phyloP scores from a whole-genome alignment of 2,329 filamentous ascomycete species.

The Botrytis fragariae region DNA sequence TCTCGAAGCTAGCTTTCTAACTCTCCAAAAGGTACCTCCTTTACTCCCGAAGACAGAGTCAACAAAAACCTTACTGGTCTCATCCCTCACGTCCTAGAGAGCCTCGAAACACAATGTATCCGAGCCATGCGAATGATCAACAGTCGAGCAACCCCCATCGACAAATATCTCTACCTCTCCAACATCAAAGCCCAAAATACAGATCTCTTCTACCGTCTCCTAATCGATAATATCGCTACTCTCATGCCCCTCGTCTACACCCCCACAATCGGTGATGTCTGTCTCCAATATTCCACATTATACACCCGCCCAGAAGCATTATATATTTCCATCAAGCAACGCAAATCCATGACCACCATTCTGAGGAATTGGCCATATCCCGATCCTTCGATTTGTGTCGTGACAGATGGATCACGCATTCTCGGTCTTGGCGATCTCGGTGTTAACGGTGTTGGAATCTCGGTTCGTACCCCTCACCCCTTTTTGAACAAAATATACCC shows the following conservation, averaged over 20 bases:
- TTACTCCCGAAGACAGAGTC: constrained; percentile 61
- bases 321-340: constrained; percentile 94
- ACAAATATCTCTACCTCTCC: constrained; percentile 82
- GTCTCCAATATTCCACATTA: constrained; percentile 91
- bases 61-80: constrained; percentile 65
- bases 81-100: constrained; percentile 63
- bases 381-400: constrained; percentile 90
- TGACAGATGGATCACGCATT: constrained; percentile 93
- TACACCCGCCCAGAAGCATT: constrained; percentile 94
- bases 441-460: constrained; percentile 96
- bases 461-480: constrained; percentile 52
- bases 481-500: no score
- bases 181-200: constrained; percentile 71
- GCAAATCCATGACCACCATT: constrained; percentile 83
- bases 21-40: constrained; percentile 53
- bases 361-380: constrained; percentile 89
- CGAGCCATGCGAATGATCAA: constrained; percentile 73
- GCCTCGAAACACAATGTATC: constrained; percentile 57
- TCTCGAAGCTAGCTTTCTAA: constrained; percentile 18
- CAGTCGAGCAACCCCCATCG: constrained; percentile 65
- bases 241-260: constrained; percentile 85
- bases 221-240: constrained; percentile 74
- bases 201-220: constrained; percentile 78
- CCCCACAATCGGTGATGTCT: constrained; percentile 91
- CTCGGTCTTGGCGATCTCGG: constrained; percentile 92